Percentiles rank a stretch among this genome's conserved stretches.
These are phyloP conservation scores for Entoloma clypeatum DNA, from an alignment of 1,284 basidiomycete genomes.

Conservation along the genomic window DNA sequence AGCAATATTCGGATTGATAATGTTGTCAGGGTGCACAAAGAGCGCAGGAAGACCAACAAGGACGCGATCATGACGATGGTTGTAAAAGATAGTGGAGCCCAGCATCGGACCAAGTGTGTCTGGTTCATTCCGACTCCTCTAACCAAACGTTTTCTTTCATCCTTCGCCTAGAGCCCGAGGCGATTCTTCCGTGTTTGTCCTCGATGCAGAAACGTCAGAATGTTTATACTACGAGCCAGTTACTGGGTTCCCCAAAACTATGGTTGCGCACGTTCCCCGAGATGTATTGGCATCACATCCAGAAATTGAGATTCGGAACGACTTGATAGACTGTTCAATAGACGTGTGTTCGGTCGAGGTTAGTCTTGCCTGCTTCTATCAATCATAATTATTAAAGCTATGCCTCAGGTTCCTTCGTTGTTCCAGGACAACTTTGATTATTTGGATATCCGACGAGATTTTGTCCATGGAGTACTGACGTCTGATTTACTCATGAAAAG, in stretches of 20 bases:
- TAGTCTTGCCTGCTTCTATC: conserved; percentile 15
- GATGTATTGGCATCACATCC: conserved; percentile 65
- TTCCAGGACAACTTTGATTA: conserved; percentile 99
- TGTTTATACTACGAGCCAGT: conserved; percentile 78
- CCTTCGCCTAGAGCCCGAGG: conserved; percentile 51
- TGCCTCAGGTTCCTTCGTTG: conserved; percentile 80
- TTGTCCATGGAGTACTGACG: conserved; percentile 94
- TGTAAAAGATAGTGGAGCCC: conserved; percentile 72
- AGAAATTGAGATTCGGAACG: conserved; percentile 81
- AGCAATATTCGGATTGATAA: conserved; percentile 91
- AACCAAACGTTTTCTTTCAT: conserved; percentile 12
- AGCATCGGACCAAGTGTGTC: conserved; percentile 70
- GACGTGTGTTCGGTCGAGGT: conserved; percentile 93
- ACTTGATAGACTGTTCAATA: conserved; percentile 85
- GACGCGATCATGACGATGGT: conserved; percentile 97
- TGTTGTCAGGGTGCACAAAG: conserved; percentile 87
- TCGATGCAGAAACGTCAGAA: conserved; percentile 72
- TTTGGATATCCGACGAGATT: conserved; percentile 86
- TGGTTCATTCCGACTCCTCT: neutral
- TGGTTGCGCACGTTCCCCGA: conserved; percentile 59
- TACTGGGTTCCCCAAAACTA: conserved; percentile 59
- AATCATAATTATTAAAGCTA: conserved; percentile 1
- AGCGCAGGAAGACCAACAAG: conserved; percentile 82
- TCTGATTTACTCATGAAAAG: conserved; percentile 95
- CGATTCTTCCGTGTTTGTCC: conserved; percentile 70